Conservation (phyloP, 106 monocot genomes). For the Cymbidium sinense region DNA sequence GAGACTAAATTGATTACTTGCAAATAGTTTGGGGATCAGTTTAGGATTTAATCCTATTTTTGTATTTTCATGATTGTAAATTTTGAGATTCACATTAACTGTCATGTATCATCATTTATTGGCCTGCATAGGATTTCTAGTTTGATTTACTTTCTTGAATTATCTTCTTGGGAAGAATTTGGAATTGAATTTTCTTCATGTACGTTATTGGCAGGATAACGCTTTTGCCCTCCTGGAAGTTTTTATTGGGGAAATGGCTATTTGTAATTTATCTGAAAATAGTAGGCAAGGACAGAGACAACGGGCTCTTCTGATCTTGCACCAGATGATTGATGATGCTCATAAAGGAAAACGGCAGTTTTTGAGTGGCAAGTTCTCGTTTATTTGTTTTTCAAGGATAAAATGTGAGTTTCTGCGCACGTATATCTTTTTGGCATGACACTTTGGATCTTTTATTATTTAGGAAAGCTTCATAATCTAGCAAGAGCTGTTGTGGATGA, state of each 20-base stretch:
- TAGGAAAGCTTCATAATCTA: conserved; percentile 96
- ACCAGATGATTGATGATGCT: conserved; percentile 99
- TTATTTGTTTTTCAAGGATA: not conserved
- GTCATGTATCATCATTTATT: not conserved
- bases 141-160: not conserved
- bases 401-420: not conserved
- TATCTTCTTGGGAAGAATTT: not conserved
- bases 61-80: not conserved
- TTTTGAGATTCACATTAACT: not conserved
- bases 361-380: conserved; percentile 58
- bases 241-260: conserved; percentile 36
- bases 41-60: no score
- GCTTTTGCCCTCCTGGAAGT: conserved; percentile 29
- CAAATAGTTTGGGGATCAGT: no score
- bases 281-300: conserved; percentile 60
- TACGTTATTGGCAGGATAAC: conserved; percentile 37
- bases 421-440: conserved; percentile 4
- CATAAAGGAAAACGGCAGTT: conserved; percentile 90
- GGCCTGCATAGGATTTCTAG: not conserved
- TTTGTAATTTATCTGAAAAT: conserved; percentile 35
- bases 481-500: conserved; percentile 82
- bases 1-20: no score
- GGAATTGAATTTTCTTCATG: conserved; percentile 7
- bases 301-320: conserved; percentile 65
- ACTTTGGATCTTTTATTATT: conserved; percentile 10